Conservation (phyloP, 306 rosid species). For the Lathyrus sativus region DNA sequence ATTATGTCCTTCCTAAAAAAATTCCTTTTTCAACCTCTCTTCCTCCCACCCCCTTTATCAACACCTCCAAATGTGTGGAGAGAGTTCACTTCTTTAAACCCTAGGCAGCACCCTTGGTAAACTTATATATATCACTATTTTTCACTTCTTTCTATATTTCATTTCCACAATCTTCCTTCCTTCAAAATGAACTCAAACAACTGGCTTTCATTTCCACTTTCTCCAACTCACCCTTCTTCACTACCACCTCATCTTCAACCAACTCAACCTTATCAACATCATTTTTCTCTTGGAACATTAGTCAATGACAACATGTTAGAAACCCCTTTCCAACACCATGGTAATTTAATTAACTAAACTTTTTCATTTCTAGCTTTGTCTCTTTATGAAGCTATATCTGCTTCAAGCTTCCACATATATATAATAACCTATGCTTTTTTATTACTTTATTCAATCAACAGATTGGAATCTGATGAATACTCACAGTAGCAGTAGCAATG, state of each 20-base stretch:
- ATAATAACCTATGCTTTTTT: neutral
- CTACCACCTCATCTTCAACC: slow-evolving; percentile 66
- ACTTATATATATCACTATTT: slow-evolving; percentile 22
- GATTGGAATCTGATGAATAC: slow-evolving; percentile 79
- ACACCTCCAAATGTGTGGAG: slow-evolving; percentile 27
- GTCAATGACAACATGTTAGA: slow-evolving; percentile 72
- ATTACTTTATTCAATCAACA: slow-evolving; percentile 33
- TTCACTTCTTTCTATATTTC: slow-evolving; percentile 1
- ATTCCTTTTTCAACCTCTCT: slow-evolving; percentile 48
- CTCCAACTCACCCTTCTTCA: slow-evolving; percentile 78
- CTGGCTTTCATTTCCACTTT: slow-evolving; percentile 97
- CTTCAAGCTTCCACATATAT: neutral
- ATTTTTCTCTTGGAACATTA: slow-evolving; percentile 75
- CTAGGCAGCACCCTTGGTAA: slow-evolving; percentile 32
- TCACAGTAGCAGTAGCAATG: slow-evolving; percentile 31
- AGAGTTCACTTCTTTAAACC: slow-evolving; percentile 41
- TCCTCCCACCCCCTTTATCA: slow-evolving; percentile 34
- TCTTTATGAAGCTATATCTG: neutral
- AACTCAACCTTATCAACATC: slow-evolving; percentile 79
- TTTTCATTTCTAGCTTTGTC: neutral
- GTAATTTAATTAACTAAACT: slow-evolving; percentile 33
- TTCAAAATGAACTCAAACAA: slow-evolving; percentile 70
- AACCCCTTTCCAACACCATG: slow-evolving; percentile 80
- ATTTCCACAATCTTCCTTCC: neutral
- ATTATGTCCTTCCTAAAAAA: slow-evolving; percentile 37